A percentile compares a stretch with the other conserved stretches of the same genome.
Evolutionary conservation across 345 rosid species (phyloP).

Genomic region (Leavenworthia alabamica): DNA sequence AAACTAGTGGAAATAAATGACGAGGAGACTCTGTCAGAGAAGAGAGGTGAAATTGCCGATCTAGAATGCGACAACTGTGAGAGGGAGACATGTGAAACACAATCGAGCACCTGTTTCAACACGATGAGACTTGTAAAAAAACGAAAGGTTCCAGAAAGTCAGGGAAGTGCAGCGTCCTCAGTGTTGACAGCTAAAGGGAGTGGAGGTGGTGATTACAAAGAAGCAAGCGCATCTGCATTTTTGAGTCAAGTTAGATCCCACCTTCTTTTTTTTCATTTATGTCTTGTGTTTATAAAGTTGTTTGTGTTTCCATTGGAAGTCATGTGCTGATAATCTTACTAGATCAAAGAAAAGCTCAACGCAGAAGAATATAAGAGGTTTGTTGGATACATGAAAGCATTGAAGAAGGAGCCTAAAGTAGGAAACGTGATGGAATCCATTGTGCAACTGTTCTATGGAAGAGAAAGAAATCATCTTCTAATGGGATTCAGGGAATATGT

Average conservation of each 20-base stretch:
- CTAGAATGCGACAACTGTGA: constrained; percentile 29
- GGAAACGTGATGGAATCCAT: constrained; percentile 54
- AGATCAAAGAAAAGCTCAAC: constrained; percentile 72
- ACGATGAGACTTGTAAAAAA: constrained; percentile 35
- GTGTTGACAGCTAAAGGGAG: constrained; percentile 25
- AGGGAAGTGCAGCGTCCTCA: constrained; percentile 29
- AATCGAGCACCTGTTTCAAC: constrained; percentile 25
- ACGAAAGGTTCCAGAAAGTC: constrained; percentile 28
- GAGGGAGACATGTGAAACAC: constrained; percentile 11
- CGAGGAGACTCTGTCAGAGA: constrained; percentile 36
- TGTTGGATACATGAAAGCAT: constrained; percentile 73
- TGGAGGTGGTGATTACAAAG: constrained; percentile 39
- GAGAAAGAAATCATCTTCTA: constrained; percentile 63
- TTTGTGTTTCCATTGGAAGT: constrained; percentile 7
- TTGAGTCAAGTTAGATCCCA: constrained; percentile 51
- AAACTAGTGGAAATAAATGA: constrained; percentile 28
- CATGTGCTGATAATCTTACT: not conserved
- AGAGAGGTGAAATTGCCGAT: constrained; percentile 47
- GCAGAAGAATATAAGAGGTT: constrained; percentile 73
- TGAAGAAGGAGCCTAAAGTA: constrained; percentile 66
- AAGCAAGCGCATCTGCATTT: constrained; percentile 68
- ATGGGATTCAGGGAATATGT: constrained; percentile 75
- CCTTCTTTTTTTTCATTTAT: not conserved
- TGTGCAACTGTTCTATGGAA: constrained; percentile 56
- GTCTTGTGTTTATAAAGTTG: not conserved